Base-by-base conservation (phyloP, 2,329 filamentous ascomycete species). In the Fusarium bulbicola region DNA sequence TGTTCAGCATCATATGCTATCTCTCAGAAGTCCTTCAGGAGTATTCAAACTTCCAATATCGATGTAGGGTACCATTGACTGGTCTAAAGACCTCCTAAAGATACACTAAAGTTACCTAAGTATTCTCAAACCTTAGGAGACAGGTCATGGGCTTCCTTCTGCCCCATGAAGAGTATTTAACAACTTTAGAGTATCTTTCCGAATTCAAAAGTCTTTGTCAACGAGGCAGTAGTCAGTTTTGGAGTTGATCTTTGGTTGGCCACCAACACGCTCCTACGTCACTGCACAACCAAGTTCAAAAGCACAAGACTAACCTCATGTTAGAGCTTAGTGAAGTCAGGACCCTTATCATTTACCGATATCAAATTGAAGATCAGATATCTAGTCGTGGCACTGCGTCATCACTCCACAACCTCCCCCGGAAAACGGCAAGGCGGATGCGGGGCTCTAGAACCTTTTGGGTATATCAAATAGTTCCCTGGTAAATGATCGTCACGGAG, bases 1-100 rank as follows among this genome's bases (percentile, higher is more conserved):
- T 15, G 2, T 1, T 34, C 1, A 1, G 1, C 14, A 34, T 34
- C 3, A 1, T 0, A 0, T 16, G 0, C 4, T 1, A 16, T 16
- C 32, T 34, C 32, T 34, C 32, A 34, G 15, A 1, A 34, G 32
- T 36, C 34, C 9, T 11, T 11, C 24, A 24, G 4, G 3, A 0
- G 18, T 10, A 14, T 46, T n/a, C 20, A 47, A 16, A 47, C 20
- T 30, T 24, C 24, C 24, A 24, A 24, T 24, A 24, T 24, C 24
- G 24, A 24, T 24, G 5, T 24, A 24, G 24, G 24, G 24, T 24
- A 5, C 24, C 24, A 24, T 24, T 30, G 30, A 18, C 45, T 47
- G 10, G 14, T 8, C 45, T n/a, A 4, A 30, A 1, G 6, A 3
- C 3, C 7, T 32, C 6, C 21, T n/a, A 18, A 32, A 32, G 10